Base-by-base conservation (phyloP, 345 rosid genomes). In the Aegle marmelos region DNA sequence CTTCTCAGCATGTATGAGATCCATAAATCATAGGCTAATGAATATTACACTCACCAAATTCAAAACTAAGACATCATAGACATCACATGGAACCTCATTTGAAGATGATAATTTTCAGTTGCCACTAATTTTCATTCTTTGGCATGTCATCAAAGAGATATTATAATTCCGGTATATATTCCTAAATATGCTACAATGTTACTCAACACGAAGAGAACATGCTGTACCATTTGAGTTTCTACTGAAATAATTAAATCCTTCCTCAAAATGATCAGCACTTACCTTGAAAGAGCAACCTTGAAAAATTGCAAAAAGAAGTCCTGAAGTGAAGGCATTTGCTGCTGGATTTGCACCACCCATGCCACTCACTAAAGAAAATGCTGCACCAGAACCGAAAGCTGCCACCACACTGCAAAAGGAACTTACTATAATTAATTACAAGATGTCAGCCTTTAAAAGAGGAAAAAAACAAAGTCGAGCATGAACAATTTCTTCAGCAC, bases 351-450 rank as follows among this genome's bases (percentile, higher is more conserved):
- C 89, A 66, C 92, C 92, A 14, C 97, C 98, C 81, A 88, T 54
- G 66, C 91, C 92, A 58, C 98, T 93, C 82, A 96, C 98, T 69
- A 96, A 79, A 36, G 97, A 89, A 85, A 87, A 96, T 60, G 89
- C 77, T n/a, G 87, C 91, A 64, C 98, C 99, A 41, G 97, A 96
- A 84, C 99, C 97, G 76, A 96, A 96, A 72, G 97, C 97, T 50
- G 98, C 98, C 16, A 70, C 97, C 95, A 96, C 91, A 83, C 99
- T 95, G 91, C 91, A 80, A 63, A 75, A 59, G 63, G 25, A 65
- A 75, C 34, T 17, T 75, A 27, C 54, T 48, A 39, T 45, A 63
- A 70, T 73, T 48, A 24, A 5, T 60, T 64, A 54, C 0, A 30
- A 48, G 13, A 25, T 28, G 25, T 24, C 28, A 27, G 50, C 21